Evolutionary conservation across 441 rosid genomes (phyloP).

Genomic region (Pelargonium myrrhifolium): DNA sequence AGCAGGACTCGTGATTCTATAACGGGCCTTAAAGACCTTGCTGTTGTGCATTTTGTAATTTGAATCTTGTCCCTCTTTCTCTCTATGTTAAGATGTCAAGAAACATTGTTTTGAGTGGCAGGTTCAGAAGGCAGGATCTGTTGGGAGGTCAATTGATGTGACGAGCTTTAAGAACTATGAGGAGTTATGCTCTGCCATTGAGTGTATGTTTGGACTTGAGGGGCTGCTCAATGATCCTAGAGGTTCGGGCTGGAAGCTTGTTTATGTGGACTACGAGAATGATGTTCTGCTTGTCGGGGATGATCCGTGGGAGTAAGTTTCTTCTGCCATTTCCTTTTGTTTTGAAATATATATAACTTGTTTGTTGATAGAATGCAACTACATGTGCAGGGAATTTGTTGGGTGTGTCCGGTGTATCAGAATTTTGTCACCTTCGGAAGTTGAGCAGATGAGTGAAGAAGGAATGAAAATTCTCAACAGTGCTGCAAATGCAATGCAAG

Average conservation of each 20-base stretch:
- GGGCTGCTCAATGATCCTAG: conserved; percentile 72
- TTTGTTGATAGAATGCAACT: too few relatives aligned
- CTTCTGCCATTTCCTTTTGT: neutral
- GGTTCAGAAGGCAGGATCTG: conserved; percentile 97
- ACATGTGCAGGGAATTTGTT: conserved; percentile 64
- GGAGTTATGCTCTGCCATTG: conserved; percentile 74
- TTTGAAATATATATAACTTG: too few relatives aligned
- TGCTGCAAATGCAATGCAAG: conserved; percentile 49
- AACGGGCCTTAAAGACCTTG: too few relatives aligned
- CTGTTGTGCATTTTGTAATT: too few relatives aligned
- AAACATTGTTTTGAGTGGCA: conserved; percentile 23
- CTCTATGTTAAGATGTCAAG: neutral
- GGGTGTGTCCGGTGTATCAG: conserved; percentile 96
- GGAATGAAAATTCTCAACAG: conserved; percentile 88
- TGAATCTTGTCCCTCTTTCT: too few relatives aligned
- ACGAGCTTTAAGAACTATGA: conserved; percentile 74
- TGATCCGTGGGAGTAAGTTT: conserved; percentile 97
- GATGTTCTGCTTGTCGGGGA: conserved; percentile 95
- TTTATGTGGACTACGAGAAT: conserved; percentile 90
- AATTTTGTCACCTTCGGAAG: conserved; percentile 90
- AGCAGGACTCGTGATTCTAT: too few relatives aligned
- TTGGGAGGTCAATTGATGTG: conserved; percentile 92
- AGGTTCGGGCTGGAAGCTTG: conserved; percentile 90
- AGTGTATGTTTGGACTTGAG: conserved; percentile 87
- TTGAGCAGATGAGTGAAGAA: conserved; percentile 97